These are phyloP conservation scores for Microdochium nivale DNA, from an alignment of 2,329 filamentous ascomycete genomes.

Conservation along the genomic window DNA sequence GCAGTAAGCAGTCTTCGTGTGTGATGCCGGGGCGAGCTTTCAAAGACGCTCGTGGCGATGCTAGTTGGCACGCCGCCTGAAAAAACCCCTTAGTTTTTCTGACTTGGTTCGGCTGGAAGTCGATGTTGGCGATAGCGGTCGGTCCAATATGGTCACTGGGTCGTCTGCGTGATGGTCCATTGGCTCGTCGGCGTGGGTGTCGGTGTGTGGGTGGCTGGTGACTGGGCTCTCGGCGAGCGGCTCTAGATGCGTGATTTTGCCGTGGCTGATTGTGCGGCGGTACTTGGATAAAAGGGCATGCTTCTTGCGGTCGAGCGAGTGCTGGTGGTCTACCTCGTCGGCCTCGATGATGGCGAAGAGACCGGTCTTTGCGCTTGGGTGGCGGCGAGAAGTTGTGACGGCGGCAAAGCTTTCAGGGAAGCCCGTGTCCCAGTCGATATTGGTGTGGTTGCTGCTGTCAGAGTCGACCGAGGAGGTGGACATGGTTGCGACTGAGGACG, in stretches of 20 bases:
- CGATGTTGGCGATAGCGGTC: not conserved
- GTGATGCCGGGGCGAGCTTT: not conserved
- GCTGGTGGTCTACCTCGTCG: slow-evolving; percentile 38
- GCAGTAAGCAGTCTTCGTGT: not conserved
- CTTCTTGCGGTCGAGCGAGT: slow-evolving; percentile 31
- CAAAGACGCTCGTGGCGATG: not conserved
- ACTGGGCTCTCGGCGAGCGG: not conserved
- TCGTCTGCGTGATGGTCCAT: not conserved
- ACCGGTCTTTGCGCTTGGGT: slow-evolving; percentile 52
- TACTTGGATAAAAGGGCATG: slow-evolving; percentile 38
- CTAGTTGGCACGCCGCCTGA: not conserved
- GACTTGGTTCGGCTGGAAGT: not conserved
- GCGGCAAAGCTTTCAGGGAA: slow-evolving; percentile 23
- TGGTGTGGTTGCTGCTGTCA: slow-evolving; percentile 17
- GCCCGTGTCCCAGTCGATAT: slow-evolving; percentile 20
- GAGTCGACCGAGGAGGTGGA: slow-evolving; percentile 13
- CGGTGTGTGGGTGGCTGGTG: not conserved
- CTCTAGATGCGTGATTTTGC: slow-evolving; percentile 24
- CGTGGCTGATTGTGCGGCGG: slow-evolving; percentile 37
- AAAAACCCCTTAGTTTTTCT: not conserved
- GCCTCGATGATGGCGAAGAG: slow-evolving; percentile 47
- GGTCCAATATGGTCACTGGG: not conserved
- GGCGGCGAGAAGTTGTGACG: slow-evolving; percentile 52
- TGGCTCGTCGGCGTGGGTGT: not conserved
- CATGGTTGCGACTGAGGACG: slow-evolving; percentile 10